phyloP scores from a whole-genome alignment of 1,139 yeast genomes.

The Candida pseudoviswanathii region DNA sequence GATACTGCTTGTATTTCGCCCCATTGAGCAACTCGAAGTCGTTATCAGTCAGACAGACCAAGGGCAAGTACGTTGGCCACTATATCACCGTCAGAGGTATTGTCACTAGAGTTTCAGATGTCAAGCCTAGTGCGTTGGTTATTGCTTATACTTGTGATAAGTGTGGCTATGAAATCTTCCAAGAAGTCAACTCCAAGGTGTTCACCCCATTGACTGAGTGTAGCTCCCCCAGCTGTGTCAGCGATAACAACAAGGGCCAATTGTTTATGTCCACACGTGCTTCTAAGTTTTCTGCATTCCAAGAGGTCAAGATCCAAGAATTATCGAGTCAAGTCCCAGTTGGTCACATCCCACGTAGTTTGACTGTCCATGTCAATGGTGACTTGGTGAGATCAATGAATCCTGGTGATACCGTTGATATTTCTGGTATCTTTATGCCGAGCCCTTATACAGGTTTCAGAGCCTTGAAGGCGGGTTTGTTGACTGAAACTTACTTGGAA shows the following conservation, averaged over 20 bases:
- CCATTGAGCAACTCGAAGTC: conserved; percentile 60
- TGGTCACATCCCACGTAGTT: conserved; percentile 92
- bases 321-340: conserved; percentile 95
- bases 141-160: conserved; percentile 97
- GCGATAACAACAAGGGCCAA: conserved; percentile 84
- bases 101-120: conserved; percentile 94
- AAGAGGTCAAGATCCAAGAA: conserved; percentile 94
- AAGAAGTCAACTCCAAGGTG: conserved; percentile 83
- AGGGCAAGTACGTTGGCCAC: conserved; percentile 82
- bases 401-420: conserved; percentile 95
- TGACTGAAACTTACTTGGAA: conserved; percentile 92
- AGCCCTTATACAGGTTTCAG: conserved; percentile 94
- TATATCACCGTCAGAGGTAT: conserved; percentile 91
- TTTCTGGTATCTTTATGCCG: conserved; percentile 91
- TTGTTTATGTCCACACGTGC: conserved; percentile 94
- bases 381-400: conserved; percentile 81
- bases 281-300: conserved; percentile 91
- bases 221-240: conserved; percentile 75
- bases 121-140: conserved; percentile 87
- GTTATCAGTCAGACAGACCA: conserved; percentile 85
- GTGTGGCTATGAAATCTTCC: conserved; percentile 96
- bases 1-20: conserved; percentile 84
- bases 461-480: conserved; percentile 87
- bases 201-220: conserved; percentile 88
- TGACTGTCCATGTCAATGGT: conserved; percentile 86